Base-by-base conservation (phyloP, 2,329 filamentous ascomycete species). In the Hirsutella thompsonii region DNA sequence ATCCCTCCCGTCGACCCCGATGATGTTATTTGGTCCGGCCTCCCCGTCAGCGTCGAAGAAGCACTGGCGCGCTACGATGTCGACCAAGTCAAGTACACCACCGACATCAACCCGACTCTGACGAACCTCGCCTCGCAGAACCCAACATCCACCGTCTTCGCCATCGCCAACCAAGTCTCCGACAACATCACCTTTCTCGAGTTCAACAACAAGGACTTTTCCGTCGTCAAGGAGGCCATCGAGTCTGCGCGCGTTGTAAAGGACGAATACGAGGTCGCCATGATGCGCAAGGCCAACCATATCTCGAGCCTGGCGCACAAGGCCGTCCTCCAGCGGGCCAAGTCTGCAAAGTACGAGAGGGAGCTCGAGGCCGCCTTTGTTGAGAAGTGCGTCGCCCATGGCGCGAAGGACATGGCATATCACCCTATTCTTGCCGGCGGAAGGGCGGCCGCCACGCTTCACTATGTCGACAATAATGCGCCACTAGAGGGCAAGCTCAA, bases 1-100 rank as follows among this genome's bases (percentile, higher is more conserved):
- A 90, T 98, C 52, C 90, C 92, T 2, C 84, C 88, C 14, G 75
- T 89, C 52, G 80, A 94, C 51, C 76, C 86, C n/a, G 84, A 92
- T 35, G 80, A 79, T 41, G 88, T 96, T 44, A 86, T 96, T 55
- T 98, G 90, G 90, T 84, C 83, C 21, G 92, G 92, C 11, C 72
- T 96, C 14, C 92, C 90, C 0, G 67, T 93, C 45, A 84, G 79
- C 29, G 64, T 73, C 28, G 72, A 83, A 34, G 83, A 95, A 55
- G 90, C 90, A 6, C 65, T 83, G 45, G 63, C 74, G 37, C 72
- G 75, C 47, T 96, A 86, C 64, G 86, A 94, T 49, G 76, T 93
- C 47, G 90, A 96, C 57, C 68, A 76, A 29, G 86, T 90, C 47
- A 72, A 74, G 43, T 78, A 78, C 46, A 81, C 79, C 9, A 76